Evolutionary conservation across 352 stramenopile species (phyloP).

Genomic region (Globisporangium polare): DNA sequence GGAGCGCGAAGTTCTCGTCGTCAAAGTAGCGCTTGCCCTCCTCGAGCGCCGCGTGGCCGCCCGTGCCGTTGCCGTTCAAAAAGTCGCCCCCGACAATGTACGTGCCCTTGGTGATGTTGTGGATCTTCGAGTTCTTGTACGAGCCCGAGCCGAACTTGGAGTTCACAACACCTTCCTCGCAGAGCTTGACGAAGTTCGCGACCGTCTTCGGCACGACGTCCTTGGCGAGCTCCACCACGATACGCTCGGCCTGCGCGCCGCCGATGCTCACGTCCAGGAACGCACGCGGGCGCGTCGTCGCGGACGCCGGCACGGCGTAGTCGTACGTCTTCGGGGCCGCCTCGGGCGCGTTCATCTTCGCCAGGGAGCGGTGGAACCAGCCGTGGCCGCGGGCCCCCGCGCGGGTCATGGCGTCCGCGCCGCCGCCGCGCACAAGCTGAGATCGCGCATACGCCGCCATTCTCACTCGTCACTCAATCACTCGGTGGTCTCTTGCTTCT

Average conservation of each 20-base stretch:
- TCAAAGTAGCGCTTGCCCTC: constrained; percentile 72
- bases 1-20: constrained; percentile 85
- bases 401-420: constrained; percentile 49
- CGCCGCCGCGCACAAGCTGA: constrained; percentile 53
- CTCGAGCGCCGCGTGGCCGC: constrained; percentile 69
- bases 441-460: constrained; percentile 63
- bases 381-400: constrained; percentile 68
- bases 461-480: not conserved
- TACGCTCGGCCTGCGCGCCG: constrained; percentile 63
- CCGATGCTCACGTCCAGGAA: constrained; percentile 85
- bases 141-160: constrained; percentile 53
- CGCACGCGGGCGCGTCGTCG: constrained; percentile 54
- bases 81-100: constrained; percentile 78
- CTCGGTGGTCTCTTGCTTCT: not conserved
- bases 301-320: constrained; percentile 48
- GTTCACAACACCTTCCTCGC: constrained; percentile 62
- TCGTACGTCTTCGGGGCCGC: constrained; percentile 59
- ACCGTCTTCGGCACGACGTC: constrained; percentile 77
- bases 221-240: constrained; percentile 80
- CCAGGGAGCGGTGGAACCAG: constrained; percentile 80
- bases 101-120: constrained; percentile 82
- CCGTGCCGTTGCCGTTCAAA: constrained; percentile 65
- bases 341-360: constrained; percentile 80
- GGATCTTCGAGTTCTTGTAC: constrained; percentile 82
- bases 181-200: constrained; percentile 77